Evolutionary conservation across 106 monocot species (phyloP), one percentile per base, ranked within the genome.

Genomic region (Hemerocallis citrina): DNA sequence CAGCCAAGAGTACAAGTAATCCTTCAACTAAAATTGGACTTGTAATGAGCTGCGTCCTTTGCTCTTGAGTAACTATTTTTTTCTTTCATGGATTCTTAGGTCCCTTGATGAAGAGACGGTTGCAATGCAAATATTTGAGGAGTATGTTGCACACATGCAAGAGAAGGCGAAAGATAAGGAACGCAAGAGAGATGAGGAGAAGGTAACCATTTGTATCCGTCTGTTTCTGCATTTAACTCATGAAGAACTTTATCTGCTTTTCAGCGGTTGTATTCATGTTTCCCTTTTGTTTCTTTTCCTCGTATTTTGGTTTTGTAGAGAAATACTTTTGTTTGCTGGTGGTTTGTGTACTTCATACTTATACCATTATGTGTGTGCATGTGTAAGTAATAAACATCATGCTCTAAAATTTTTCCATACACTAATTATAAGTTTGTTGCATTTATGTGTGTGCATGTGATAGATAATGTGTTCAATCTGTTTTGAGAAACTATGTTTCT

Each of bases 111-210:
- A 85, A 46, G 98, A 88, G 35, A 74, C 52, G 29, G 76, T 73
- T 70, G 75, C 58, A 31, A 91, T 47, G 63, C 92, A 98, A 65
- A 67, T 85, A 68, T 98, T 98, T 72, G 88, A 98, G 34, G 85
- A 85, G 15, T 85, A 89, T 63, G 65, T 92, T 48, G 52, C 59
- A 15, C 79, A 85, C 66, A 71, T 98, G 71, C 83, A 82, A 75
- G 91, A 98, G 55, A 92, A 77, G 63, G 59, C 73, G 29, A 88
- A 71, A 67, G 96, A 96, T 59, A 96, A 87, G 70, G 96, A 91
- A 38, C 90, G 84, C 12, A 78, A 77, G 64, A 90, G 81, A 70
- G 87, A 96, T 42, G 96, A 96, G 68, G 88, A 84, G 42, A 98
- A 92, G 81, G 96, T 91, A 81, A 45, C 34, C 5, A 38, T 6